Conservation (phyloP, 139 green algal species). For the Picochlorum sp. region DNA sequence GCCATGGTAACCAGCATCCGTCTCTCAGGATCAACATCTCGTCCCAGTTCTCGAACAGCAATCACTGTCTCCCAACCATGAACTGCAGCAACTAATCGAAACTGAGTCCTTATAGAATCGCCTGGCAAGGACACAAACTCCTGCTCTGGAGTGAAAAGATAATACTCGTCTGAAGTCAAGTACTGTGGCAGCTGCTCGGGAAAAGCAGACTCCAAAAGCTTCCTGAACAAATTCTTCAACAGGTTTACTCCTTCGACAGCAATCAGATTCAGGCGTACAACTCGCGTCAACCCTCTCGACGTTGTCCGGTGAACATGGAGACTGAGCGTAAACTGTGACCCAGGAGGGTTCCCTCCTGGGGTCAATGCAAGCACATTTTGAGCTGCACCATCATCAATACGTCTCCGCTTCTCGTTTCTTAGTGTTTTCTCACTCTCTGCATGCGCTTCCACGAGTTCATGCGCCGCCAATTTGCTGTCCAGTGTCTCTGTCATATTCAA, state of each 20-base stretch:
- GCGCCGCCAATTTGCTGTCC: neutral
- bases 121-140: constrained; percentile 38
- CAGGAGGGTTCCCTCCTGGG: too few relatives aligned
- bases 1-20: constrained; percentile 39
- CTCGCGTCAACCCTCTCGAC: neutral
- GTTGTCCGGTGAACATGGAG: neutral
- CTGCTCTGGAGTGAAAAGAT: constrained; percentile 34
- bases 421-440: too few relatives aligned
- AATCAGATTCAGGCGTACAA: constrained; percentile 5
- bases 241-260: constrained; percentile 4
- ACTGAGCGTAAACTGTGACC: neutral
- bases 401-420: too few relatives aligned
- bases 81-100: constrained; percentile 26
- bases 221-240: constrained; percentile 8
- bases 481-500: neutral
- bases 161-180: constrained; percentile 25
- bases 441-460: neutral
- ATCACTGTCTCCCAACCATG: constrained; percentile 38
- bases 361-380: too few relatives aligned
- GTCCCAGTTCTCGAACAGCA: constrained; percentile 23
- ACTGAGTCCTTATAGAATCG: constrained; percentile 30
- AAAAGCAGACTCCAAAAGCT: constrained; percentile 25
- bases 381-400: too few relatives aligned
- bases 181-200: constrained; percentile 26
- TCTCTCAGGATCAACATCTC: constrained; percentile 12